Percentiles rank a stretch among this genome's conserved stretches.
Conservation (phyloP, 305 asterid genomes). For the Fraxinus nigra region DNA sequence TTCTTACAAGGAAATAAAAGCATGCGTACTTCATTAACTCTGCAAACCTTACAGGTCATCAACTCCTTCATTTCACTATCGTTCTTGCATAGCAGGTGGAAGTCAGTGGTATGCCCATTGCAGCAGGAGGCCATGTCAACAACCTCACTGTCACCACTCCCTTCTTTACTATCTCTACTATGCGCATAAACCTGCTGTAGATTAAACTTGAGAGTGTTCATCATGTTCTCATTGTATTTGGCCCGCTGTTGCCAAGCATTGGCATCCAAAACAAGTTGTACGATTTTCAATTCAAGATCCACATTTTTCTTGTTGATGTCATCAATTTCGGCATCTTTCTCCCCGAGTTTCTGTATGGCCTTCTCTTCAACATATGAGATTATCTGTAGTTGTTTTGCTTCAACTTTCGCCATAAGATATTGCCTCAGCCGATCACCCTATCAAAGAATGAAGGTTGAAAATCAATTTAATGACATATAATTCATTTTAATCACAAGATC, state of each 20-base stretch:
- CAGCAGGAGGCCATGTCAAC: constrained; percentile 86
- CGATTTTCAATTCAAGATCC: constrained; percentile 68
- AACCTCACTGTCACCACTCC: constrained; percentile 92
- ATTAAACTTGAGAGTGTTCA: constrained; percentile 64
- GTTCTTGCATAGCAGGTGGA: constrained; percentile 45
- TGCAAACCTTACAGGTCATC: constrained; percentile 78
- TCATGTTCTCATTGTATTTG: constrained; percentile 65
- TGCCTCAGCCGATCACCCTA: constrained; percentile 82
- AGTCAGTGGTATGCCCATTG: constrained; percentile 53
- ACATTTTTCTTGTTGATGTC: constrained; percentile 69
- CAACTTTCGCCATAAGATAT: constrained; percentile 68
- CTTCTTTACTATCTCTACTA: constrained; percentile 84
- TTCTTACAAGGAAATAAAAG: constrained; percentile 92
- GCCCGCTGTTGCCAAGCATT: constrained; percentile 85
- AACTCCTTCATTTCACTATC: constrained; percentile 44
- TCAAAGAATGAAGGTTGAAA: constrained; percentile 14
- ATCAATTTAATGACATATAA: not conserved
- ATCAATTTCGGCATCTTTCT: constrained; percentile 70
- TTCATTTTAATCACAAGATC: not conserved
- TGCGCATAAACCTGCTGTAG: constrained; percentile 73
- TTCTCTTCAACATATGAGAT: constrained; percentile 78
- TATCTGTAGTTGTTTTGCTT: constrained; percentile 71
- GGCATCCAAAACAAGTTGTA: constrained; percentile 68
- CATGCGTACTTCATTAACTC: constrained; percentile 72
- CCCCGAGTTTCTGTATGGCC: constrained; percentile 65